phyloP scores from a whole-genome alignment of 257 asterid genomes.

The Nicotiana noctiflora region DNA sequence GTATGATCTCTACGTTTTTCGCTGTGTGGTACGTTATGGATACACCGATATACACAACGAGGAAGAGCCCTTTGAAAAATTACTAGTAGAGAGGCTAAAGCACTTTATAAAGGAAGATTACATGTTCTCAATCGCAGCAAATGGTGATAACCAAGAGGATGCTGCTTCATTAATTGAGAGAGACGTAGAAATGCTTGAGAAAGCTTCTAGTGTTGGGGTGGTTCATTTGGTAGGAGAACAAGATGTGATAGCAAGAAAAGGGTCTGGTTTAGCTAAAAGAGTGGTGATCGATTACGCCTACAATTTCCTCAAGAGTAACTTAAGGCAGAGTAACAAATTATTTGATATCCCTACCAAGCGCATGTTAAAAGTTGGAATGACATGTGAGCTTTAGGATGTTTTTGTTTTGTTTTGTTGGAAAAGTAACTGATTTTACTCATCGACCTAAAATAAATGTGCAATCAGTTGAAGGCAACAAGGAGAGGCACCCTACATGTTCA shows the following conservation, averaged over 20 bases:
- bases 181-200: constrained; percentile 28
- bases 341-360: constrained; percentile 51
- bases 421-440: neutral
- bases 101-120: constrained; percentile 26
- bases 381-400: constrained; percentile 21
- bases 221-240: constrained; percentile 62
- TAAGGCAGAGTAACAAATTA: constrained; percentile 36
- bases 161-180: neutral
- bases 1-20: constrained; percentile 27
- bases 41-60: constrained; percentile 35
- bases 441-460: neutral
- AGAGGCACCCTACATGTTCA: neutral
- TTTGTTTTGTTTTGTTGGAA: neutral
- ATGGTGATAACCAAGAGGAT: neutral
- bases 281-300: constrained; percentile 43
- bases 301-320: constrained; percentile 41
- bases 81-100: constrained; percentile 35
- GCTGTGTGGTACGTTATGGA: constrained; percentile 59
- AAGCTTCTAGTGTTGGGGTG: constrained; percentile 30
- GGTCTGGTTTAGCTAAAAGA: constrained; percentile 29
- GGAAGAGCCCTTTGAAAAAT: constrained; percentile 31
- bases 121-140: neutral
- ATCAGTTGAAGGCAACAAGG: neutral
- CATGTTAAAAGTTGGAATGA: constrained; percentile 71
- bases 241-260: constrained; percentile 42